A percentile compares a stretch with the other conserved stretches of the same genome.
These are phyloP conservation scores for Boletus edulis DNA, from an alignment of 768 basidiomycete species.

Conservation along the genomic window DNA sequence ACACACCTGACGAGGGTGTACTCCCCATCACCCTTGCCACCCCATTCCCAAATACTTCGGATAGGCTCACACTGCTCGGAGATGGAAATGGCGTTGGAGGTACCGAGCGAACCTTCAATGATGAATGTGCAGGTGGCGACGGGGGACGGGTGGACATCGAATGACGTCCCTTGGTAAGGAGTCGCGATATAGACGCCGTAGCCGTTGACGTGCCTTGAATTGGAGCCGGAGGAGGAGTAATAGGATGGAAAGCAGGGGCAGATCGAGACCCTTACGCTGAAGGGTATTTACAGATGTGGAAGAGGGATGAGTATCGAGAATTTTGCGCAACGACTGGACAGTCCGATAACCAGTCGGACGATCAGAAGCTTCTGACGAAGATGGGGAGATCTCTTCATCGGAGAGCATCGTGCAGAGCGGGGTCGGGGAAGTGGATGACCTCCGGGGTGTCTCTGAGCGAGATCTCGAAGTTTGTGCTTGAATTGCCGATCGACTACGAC, in stretches of 20 bases:
- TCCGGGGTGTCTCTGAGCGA: conserved; percentile 33
- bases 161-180: conserved; percentile 62
- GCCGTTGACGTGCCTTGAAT: conserved; percentile 65
- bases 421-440: conserved; percentile 9
- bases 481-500: conserved; percentile 9
- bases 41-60: conserved; percentile 28
- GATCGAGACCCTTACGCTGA: conserved; percentile 12
- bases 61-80: conserved; percentile 25
- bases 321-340: conserved; percentile 64
- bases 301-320: conserved; percentile 53
- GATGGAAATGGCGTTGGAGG: conserved; percentile 38
- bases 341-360: conserved; percentile 56
- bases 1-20: conserved; percentile 47
- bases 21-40: conserved; percentile 34
- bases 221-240: conserved; percentile 49
- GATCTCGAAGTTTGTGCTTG: conserved; percentile 16
- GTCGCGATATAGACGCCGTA: conserved; percentile 75
- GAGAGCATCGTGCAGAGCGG: conserved; percentile 53
- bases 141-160: conserved; percentile 63
- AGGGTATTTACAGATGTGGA: conserved; percentile 24
- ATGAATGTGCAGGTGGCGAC: conserved; percentile 55
- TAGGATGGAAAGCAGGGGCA: conserved; percentile 33
- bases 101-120: conserved; percentile 40
- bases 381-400: conserved; percentile 50
- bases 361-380: conserved; percentile 55